Percentiles rank a stretch among this genome's conserved stretches.
These are phyloP conservation scores for Fistulinella prunicolor DNA, from an alignment of 768 basidiomycete species.

Conservation along the genomic window DNA sequence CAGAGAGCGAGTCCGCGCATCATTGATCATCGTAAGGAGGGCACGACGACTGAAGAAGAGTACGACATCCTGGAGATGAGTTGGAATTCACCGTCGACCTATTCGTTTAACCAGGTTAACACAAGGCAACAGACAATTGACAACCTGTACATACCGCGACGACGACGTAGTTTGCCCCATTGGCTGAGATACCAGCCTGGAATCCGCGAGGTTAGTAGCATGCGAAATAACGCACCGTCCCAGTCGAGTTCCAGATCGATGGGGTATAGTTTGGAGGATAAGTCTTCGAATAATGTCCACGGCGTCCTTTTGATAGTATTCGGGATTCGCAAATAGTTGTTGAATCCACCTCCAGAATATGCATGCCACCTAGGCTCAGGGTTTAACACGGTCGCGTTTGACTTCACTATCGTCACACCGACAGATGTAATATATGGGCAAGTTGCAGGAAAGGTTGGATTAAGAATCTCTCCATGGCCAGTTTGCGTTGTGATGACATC, in stretches of 20 bases:
- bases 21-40: slow-evolving; percentile 39
- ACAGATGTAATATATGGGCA: slow-evolving; percentile 53
- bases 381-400: slow-evolving; percentile 29
- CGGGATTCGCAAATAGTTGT: slow-evolving; percentile 42
- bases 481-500: slow-evolving; percentile 27
- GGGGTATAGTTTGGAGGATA: slow-evolving; percentile 26
- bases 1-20: slow-evolving; percentile 32
- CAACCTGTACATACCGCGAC: slow-evolving; percentile 18
- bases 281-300: slow-evolving; percentile 33
- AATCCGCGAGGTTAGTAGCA: slow-evolving; percentile 30
- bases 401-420: slow-evolving; percentile 45
- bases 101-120: neutral
- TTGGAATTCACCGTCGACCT: slow-evolving; percentile 27
- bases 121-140: neutral
- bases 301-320: slow-evolving; percentile 38
- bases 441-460: slow-evolving; percentile 47
- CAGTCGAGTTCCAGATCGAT: slow-evolving; percentile 29
- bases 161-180: slow-evolving; percentile 33
- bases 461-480: slow-evolving; percentile 48
- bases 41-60: slow-evolving; percentile 29
- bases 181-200: slow-evolving; percentile 38
- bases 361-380: slow-evolving; percentile 58
- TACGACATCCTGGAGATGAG: slow-evolving; percentile 34
- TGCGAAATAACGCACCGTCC: slow-evolving; percentile 11
- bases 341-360: slow-evolving; percentile 41